phyloP scores from a whole-genome alignment of 768 basidiomycete species.

The Polyporus arcularius region DNA sequence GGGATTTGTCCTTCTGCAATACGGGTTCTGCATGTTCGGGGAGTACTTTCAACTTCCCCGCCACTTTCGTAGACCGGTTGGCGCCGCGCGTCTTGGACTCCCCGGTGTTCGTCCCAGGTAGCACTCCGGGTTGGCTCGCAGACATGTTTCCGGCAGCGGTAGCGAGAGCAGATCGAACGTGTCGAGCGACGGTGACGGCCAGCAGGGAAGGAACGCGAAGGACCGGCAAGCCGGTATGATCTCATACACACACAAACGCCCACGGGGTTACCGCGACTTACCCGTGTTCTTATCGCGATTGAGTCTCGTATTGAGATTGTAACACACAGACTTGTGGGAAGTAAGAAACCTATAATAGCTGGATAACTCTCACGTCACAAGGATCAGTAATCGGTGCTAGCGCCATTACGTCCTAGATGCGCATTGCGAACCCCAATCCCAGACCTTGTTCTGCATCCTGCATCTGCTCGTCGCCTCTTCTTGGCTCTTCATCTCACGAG shows the following conservation, averaged over 20 bases:
- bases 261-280: neutral
- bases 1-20: constrained; percentile 25
- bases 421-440: too few relatives aligned
- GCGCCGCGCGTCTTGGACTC: constrained; percentile 69
- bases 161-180: neutral
- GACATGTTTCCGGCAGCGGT: constrained; percentile 14
- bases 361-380: neutral
- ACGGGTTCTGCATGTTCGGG: constrained; percentile 76
- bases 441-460: too few relatives aligned
- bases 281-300: neutral
- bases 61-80: constrained; percentile 78
- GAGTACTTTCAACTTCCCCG: constrained; percentile 85
- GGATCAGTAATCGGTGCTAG: too few relatives aligned
- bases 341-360: neutral
- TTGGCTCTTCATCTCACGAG: neutral
- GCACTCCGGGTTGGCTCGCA: constrained; percentile 15
- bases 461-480: neutral
- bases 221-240: constrained; percentile 12
- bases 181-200: neutral
- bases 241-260: constrained; percentile 6
- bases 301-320: neutral
- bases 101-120: constrained; percentile 12
- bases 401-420: neutral
- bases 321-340: neutral
- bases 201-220: neutral